These are phyloP conservation scores for Chrysochromulina parva DNA, from an alignment of 78 protist species.

Conservation along the genomic window DNA sequence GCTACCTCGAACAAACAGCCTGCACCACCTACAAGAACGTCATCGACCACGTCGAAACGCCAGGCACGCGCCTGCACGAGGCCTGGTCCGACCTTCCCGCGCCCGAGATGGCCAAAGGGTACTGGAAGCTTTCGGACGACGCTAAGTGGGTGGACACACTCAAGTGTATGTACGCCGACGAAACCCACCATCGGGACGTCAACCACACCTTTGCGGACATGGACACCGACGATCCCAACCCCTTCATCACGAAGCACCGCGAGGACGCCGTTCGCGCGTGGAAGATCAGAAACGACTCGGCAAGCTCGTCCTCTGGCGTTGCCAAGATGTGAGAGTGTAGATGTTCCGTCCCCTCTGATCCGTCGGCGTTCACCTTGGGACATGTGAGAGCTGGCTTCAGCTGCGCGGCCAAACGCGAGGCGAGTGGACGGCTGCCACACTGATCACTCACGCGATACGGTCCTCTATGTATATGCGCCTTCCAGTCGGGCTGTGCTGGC, in stretches of 20 bases:
- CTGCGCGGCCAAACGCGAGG: too few relatives aligned
- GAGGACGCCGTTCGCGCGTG: not conserved
- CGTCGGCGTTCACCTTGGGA: too few relatives aligned
- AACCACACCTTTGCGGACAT: constrained; percentile 18
- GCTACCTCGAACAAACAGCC: constrained; percentile 70
- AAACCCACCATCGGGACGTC: not conserved
- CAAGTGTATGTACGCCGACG: constrained; percentile 69
- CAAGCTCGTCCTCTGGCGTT: too few relatives aligned
- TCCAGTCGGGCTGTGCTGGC: too few relatives aligned
- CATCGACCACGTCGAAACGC: constrained; percentile 16
- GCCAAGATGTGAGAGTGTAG: too few relatives aligned
- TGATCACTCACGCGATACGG: too few relatives aligned
- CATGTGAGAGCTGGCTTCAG: too few relatives aligned
- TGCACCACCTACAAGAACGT: constrained; percentile 34
- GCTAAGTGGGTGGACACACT: constrained; percentile 75
- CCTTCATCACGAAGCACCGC: not conserved
- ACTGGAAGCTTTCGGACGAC: constrained; percentile 73
- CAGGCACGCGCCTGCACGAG: constrained; percentile 19
- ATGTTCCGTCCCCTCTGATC: too few relatives aligned
- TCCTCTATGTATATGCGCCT: too few relatives aligned
- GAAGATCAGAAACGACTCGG: too few relatives aligned
- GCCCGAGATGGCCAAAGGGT: constrained; percentile 74
- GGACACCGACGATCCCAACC: not conserved
- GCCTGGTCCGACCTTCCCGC: constrained; percentile 53
- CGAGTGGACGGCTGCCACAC: too few relatives aligned